Base-by-base conservation (phyloP, 2,329 filamentous ascomycete genomes). In the Dactylonectria estremocensis region DNA sequence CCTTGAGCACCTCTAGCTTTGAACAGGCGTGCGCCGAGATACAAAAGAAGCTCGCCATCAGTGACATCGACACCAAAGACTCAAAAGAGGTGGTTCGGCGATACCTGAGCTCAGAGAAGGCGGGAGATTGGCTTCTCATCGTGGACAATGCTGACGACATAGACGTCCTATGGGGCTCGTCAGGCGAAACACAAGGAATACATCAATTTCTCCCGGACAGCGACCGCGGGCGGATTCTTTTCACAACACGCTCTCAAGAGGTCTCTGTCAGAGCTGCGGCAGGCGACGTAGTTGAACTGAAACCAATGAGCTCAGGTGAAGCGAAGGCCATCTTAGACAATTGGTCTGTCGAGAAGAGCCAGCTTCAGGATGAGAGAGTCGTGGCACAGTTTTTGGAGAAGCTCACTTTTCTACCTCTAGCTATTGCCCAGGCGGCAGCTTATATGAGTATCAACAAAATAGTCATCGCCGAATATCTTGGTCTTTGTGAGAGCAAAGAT, bases 121-220 rank as follows among this genome's bases (percentile, higher is more conserved):
- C 72, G 0, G 77, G 80, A 4, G 75, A 68, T 40, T 85, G 80
- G 82, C 71, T 85, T 48, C 69, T 85, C 1, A 72, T 85, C 3
- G 67, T 84, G 10, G 80, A 83, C 56, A 85, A 85, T 64, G 80
- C 79, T 0, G 83, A 86, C 43, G 79, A 84, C 28, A 61, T 60
- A 10, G 68, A 77, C 10, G 45, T 80, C 13, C 55, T 79, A 45
- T 22, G 52, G 14, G n/a, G 10, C 1, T 16, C n/a, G 33, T 2
- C n/a, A 24, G 33, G 48, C 18, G 79, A 79, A n/a, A 14, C 40
- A n/a, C 16, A 5, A n/a, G 63, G 40, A 8, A 43, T 43, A n/a
- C 40, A 43, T 8, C 14, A 43, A 14, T 43, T 6, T 43, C 64
- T 84, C 0, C 81, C 82, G 1, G 43, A 71, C n/a, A 80, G 75